These are phyloP conservation scores for Xylariales sp. DNA, from an alignment of 2,329 filamentous ascomycete species.

Conservation along the genomic window DNA sequence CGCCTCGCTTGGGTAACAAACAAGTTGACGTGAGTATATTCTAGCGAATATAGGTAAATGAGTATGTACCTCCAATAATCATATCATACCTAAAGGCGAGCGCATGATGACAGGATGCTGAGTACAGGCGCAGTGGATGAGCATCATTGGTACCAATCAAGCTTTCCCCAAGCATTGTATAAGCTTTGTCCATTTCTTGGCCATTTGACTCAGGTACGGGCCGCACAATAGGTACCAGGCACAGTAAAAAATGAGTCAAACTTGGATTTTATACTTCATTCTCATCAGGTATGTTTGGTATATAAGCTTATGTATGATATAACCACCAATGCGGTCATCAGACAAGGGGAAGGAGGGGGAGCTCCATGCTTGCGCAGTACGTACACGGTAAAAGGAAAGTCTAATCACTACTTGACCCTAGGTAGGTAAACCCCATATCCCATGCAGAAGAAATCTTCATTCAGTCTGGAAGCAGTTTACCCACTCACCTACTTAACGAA, in stretches of 20 bases:
- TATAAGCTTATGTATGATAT: background rate
- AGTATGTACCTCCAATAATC: background rate
- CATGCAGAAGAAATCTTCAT: background rate
- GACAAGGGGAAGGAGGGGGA: background rate
- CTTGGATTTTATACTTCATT: no score
- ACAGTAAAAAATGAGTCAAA: no score
- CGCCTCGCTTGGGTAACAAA: no score
- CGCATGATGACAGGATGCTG: background rate
- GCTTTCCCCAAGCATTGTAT: slow-evolving; percentile 15
- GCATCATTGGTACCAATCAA: background rate
- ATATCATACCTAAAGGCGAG: background rate
- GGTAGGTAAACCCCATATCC: background rate
- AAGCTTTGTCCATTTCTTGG: slow-evolving; percentile 18
- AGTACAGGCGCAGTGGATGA: no score
- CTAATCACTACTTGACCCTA: no score
- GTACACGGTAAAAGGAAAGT: background rate
- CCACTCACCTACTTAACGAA: background rate
- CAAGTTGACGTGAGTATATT: no score
- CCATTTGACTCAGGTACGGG: background rate
- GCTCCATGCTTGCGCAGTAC: slow-evolving; percentile 12
- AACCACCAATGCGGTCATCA: background rate
- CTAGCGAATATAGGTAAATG: no score
- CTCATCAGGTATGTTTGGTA: background rate
- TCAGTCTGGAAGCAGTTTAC: no score
- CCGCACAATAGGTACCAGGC: no score